phyloP scores from a whole-genome alignment of 352 stramenopile genomes.

The Phytopythium kandeliae region DNA sequence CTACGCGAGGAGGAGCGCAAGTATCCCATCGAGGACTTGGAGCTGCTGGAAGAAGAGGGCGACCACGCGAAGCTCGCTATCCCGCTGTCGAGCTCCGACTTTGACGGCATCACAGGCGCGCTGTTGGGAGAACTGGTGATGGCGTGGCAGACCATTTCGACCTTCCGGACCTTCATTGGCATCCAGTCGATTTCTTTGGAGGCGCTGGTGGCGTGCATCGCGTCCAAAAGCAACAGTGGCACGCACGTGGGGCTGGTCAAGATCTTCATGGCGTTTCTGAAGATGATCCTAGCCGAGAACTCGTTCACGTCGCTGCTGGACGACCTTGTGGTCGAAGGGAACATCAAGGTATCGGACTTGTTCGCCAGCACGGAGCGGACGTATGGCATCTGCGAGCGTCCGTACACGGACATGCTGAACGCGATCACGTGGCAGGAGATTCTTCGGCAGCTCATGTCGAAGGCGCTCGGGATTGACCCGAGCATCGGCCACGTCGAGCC shows the following conservation, averaged over 20 bases:
- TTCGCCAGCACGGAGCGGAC: slow-evolving; percentile 66
- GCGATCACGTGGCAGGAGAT: slow-evolving; percentile 83
- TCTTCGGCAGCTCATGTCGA: slow-evolving; percentile 75
- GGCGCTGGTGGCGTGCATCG: slow-evolving; percentile 46
- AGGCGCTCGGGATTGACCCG: slow-evolving; percentile 68
- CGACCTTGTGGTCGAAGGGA: slow-evolving; percentile 74
- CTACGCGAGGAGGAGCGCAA: slow-evolving; percentile 50
- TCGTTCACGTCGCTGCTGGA: slow-evolving; percentile 72
- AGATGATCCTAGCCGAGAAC: slow-evolving; percentile 69
- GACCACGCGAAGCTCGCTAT: slow-evolving; percentile 19
- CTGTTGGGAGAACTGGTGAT: slow-evolving; percentile 75
- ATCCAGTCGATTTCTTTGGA: slow-evolving; percentile 61
- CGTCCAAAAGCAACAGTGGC: slow-evolving; percentile 29
- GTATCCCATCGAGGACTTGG: slow-evolving; percentile 70
- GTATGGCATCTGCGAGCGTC: slow-evolving; percentile 70
- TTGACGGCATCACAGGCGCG: slow-evolving; percentile 46
- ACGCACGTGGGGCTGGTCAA: slow-evolving; percentile 43
- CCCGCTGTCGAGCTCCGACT: slow-evolving; percentile 25
- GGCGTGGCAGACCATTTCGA: slow-evolving; percentile 70
- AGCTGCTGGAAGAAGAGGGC: slow-evolving; percentile 42
- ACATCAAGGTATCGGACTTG: slow-evolving; percentile 74
- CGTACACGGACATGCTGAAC: slow-evolving; percentile 67
- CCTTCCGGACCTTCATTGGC: slow-evolving; percentile 65
- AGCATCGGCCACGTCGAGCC: slow-evolving; percentile 69
- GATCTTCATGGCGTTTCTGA: slow-evolving; percentile 72